phyloP scores from a whole-genome alignment of 2,329 filamentous ascomycete species.

The Neoarthrinium moseri region DNA sequence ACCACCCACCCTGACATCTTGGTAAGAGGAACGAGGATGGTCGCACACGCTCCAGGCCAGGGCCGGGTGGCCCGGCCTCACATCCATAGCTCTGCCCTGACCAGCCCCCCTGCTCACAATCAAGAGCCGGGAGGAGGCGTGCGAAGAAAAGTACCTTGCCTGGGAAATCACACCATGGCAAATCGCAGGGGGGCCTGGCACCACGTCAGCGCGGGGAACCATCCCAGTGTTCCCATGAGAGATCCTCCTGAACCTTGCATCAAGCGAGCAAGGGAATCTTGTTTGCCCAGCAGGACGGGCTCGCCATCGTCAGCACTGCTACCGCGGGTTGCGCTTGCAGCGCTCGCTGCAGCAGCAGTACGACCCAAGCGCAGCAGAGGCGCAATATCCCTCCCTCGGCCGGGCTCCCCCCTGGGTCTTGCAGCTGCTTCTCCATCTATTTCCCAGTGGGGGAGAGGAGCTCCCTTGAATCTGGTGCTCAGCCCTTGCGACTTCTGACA shows the following conservation, averaged over 20 bases:
- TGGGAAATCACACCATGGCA: background rate
- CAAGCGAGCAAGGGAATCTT: too few species aligned
- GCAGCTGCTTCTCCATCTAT: background rate
- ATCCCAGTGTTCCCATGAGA: conserved; percentile 7
- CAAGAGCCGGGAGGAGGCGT: background rate
- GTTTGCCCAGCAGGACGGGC: background rate
- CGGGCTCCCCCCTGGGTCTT: background rate
- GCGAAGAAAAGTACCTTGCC: background rate
- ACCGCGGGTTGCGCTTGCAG: too few species aligned
- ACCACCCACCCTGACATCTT: background rate
- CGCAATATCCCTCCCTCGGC: background rate
- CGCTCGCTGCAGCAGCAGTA: background rate
- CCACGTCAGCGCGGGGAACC: conserved; percentile 11
- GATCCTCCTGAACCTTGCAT: conserved; percentile 10
- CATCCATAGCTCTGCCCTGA: background rate
- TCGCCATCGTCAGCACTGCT: too few species aligned
- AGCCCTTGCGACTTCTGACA: conserved; percentile 1
- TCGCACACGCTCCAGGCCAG: background rate
- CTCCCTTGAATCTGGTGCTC: too few species aligned
- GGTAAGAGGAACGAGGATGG: too few species aligned
- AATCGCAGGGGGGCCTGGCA: background rate
- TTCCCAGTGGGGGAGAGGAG: background rate
- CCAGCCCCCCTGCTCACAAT: conserved; percentile 2
- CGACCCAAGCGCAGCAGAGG: background rate
- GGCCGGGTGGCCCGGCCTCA: background rate